Conservation (phyloP, 202 grass and related monocot genomes). For the Panicum virgatum region DNA sequence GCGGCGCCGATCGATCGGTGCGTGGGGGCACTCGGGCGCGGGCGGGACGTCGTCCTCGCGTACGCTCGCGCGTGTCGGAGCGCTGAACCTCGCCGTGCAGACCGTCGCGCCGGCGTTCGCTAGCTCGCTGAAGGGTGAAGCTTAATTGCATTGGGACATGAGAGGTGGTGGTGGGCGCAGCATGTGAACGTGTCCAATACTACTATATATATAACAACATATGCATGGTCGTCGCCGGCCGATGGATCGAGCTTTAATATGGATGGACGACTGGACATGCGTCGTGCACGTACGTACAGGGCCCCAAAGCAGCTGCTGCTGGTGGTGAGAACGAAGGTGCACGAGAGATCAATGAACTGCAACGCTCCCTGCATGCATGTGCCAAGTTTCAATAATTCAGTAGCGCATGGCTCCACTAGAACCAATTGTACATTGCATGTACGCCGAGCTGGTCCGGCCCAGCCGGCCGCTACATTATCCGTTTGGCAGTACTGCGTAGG, state of each 20-base stretch:
- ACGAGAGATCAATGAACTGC: background rate
- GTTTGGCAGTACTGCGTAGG: background rate
- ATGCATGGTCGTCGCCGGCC: background rate
- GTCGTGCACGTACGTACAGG: background rate
- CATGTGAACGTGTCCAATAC: background rate
- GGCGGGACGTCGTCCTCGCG: background rate
- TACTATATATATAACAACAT: no score
- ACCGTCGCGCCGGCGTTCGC: background rate
- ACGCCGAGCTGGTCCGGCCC: background rate
- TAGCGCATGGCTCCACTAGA: background rate
- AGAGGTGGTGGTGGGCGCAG: no score
- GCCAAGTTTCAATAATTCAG: background rate
- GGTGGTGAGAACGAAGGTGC: background rate
- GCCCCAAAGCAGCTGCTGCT: background rate
- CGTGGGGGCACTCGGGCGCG: background rate
- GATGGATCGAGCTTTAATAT: background rate
- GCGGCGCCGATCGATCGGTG: background rate
- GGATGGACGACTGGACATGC: background rate
- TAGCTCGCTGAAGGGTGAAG: background rate
- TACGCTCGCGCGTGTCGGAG: conserved; percentile 7
- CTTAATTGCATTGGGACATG: background rate
- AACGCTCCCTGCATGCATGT: background rate
- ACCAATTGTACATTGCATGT: background rate
- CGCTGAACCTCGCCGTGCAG: background rate
- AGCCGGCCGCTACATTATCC: background rate